Evolutionary conservation across 768 basidiomycete genomes (phyloP), one percentile per base, ranked within the genome.

Genomic region (Pleurotus sapidus): DNA sequence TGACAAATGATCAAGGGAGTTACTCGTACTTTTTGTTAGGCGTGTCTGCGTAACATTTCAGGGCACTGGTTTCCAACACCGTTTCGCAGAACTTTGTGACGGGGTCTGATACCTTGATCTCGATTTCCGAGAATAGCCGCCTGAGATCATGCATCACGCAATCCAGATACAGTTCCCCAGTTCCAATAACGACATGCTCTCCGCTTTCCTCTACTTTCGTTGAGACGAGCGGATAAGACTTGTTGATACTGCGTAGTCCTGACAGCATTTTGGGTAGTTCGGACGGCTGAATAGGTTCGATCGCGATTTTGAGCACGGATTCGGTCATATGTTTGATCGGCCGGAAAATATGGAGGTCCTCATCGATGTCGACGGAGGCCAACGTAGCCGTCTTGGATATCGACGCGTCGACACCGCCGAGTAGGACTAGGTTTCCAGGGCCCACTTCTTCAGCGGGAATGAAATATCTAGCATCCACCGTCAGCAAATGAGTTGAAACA

Each of bases 31-130:
- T 95, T 76, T 99, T 98, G 75, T 99, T 99, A 5, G 97, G 97
- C 27, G 97, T 98, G 65, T 98, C 97, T 15, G 97, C 97, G 71
- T 99, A 99, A 68, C 96, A 98, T 74, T 98, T 99, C 61, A 99
- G 74, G 3, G 96, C 97, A 63, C 91, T 94, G 30, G 96, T 98
- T 78, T 99, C 97, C 62, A 98, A 77, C 18, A 98, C 96, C 1
- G 97, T 99, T 77, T 99, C 97, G 68, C 93, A 91, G 76, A 99
- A 99, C 68, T 94, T 93, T 14, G 95, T 96, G 39, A 98, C 95
- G 1, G 97, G 97, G 76, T 99, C 97, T 20, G 96, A 98, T 12
- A 98, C 95, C 78, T 99, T 99, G 80, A 99, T 98, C 79, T 99
- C 97, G 64, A 98, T 97, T 77, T 99, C 97, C 27, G 95, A 87